Evolutionary conservation across 2,329 filamentous ascomycete genomes (phyloP).

Genomic region (Torrubiellomyces zombiae): DNA sequence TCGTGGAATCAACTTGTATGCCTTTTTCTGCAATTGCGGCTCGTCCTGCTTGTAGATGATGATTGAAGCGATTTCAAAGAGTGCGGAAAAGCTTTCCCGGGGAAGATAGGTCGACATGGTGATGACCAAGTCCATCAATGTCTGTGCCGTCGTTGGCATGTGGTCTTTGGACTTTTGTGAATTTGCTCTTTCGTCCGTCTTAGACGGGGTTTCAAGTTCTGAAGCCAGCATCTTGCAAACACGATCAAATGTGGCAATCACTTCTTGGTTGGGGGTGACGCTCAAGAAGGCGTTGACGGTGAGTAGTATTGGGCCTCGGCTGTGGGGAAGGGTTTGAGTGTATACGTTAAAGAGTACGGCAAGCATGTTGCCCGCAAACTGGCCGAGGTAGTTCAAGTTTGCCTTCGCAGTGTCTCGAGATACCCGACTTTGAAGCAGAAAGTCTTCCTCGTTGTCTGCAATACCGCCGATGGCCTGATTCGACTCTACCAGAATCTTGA

Average conservation of each 20-base stretch:
- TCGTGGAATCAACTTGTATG: conserved; percentile 91
- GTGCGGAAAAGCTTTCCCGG: conserved; percentile 61
- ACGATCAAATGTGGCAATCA: conserved; percentile 75
- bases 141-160: conserved; percentile 87
- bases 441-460: conserved; percentile 49
- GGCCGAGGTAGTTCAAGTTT: conserved; percentile 67
- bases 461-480: conserved; percentile 66
- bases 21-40: conserved; percentile 94
- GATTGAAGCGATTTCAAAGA: conserved; percentile 75
- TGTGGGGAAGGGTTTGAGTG: conserved; percentile 86
- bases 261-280: conserved; percentile 61
- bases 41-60: conserved; percentile 71
- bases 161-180: conserved; percentile 43
- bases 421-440: conserved; percentile 64
- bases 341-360: conserved; percentile 99
- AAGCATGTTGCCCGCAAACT: conserved; percentile 73
- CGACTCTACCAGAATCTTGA: conserved; percentile 80
- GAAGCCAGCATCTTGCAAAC: conserved; percentile 71
- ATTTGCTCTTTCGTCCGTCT: conserved; percentile 46
- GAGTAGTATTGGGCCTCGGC: conserved; percentile 75
- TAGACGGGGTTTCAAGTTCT: conserved; percentile 40
- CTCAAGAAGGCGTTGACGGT: conserved; percentile 92
- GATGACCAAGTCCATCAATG: conserved; percentile 90
- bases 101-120: conserved; percentile 91
- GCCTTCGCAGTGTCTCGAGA: conserved; percentile 57